These are phyloP conservation scores for Bassia scoparia DNA, from an alignment of 148 eudicot genomes.

Conservation along the genomic window DNA sequence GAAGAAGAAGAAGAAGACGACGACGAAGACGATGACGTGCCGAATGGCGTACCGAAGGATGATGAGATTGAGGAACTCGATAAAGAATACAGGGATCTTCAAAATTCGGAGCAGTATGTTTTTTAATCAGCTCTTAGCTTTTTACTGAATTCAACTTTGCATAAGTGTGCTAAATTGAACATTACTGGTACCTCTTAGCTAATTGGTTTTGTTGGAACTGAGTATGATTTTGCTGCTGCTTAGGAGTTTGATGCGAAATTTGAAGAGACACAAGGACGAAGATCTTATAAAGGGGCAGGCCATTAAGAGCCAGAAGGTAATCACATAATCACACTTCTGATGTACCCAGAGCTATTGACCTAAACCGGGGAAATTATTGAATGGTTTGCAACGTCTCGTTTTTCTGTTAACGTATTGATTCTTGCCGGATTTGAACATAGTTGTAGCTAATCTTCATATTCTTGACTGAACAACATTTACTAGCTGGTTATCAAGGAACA, in stretches of 20 bases:
- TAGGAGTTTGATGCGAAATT: constrained; percentile 63
- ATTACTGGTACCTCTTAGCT: no score
- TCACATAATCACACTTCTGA: neutral
- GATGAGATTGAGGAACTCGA: constrained; percentile 82
- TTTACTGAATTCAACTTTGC: neutral
- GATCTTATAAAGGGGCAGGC: constrained; percentile 87
- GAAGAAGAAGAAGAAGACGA: constrained; percentile 25
- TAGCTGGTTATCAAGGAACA: no score
- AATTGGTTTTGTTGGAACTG: neutral
- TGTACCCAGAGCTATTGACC: neutral
- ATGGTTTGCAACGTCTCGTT: neutral
- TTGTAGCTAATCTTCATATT: no score
- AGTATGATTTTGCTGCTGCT: neutral
- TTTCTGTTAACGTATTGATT: neutral
- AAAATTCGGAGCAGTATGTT: constrained; percentile 72
- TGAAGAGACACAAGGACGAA: constrained; percentile 72
- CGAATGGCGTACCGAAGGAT: constrained; percentile 28
- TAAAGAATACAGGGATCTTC: constrained; percentile 57
- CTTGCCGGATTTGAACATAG: neutral
- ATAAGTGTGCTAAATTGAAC: neutral
- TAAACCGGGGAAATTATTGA: neutral
- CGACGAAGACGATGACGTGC: constrained; percentile 18
- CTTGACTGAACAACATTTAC: no score
- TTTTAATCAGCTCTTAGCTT: constrained; percentile 4
- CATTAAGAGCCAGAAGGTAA: constrained; percentile 87